phyloP scores from a whole-genome alignment of 345 rosid species.

The Pistacia integerrima region DNA sequence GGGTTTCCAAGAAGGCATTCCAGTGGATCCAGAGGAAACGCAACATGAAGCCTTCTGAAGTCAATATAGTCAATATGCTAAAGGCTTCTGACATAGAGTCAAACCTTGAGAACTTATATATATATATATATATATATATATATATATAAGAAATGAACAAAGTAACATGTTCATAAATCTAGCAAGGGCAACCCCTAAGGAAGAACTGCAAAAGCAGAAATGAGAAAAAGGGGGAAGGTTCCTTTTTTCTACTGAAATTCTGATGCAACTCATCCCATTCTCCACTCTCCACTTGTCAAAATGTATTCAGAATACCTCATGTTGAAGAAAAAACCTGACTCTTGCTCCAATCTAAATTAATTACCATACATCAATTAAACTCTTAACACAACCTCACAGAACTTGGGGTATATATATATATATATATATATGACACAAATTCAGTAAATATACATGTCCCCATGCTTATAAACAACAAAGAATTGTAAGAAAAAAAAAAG shows the following conservation, averaged over 20 bases:
- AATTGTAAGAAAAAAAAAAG: not conserved
- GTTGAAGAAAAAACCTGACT: conserved; percentile 84
- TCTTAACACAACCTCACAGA: conserved; percentile 7
- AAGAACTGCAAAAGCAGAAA: not conserved
- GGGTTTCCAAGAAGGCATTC: conserved; percentile 33
- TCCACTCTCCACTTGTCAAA: conserved; percentile 88
- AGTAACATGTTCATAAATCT: not conserved
- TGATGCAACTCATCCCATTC: conserved; percentile 34
- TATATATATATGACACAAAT: not conserved
- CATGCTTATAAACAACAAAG: not conserved
- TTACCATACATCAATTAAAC: conserved; percentile 3
- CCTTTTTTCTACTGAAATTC: not conserved
- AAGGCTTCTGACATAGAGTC: conserved; percentile 27
- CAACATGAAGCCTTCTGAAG: conserved; percentile 34
- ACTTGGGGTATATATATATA: not conserved
- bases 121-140: not conserved
- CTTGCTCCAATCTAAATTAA: conserved; percentile 76
- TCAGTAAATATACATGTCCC: not conserved
- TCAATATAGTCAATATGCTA: conserved; percentile 14
- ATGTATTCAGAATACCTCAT: conserved; percentile 81
- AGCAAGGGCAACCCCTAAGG: not conserved
- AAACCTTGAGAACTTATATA: conserved; percentile 21
- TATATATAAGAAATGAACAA: not conserved
- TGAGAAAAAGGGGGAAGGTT: not conserved
- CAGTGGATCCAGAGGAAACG: conserved; percentile 26